Percentiles rank a stretch among this genome's conserved stretches.
Conservation (phyloP, 2,329 filamentous ascomycete species). For the Clathrospora elynae region DNA sequence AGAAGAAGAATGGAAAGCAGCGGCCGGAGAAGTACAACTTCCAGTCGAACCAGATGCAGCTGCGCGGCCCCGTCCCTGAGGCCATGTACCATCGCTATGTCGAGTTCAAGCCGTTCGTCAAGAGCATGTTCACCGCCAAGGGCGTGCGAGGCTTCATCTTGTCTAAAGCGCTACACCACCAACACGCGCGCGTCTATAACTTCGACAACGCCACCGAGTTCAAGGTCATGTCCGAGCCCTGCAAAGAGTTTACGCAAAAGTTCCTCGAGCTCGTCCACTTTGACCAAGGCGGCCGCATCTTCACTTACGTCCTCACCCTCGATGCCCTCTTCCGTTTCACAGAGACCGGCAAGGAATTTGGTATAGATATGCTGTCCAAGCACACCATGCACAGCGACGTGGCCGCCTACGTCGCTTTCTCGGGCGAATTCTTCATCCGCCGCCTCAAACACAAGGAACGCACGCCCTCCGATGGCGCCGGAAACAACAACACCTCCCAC, state of each 20-base stretch:
- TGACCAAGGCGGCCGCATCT: constrained; percentile 82
- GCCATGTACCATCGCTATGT: constrained; percentile 89
- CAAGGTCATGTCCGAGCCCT: constrained; percentile 69
- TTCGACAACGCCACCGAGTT: constrained; percentile 78
- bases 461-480: constrained; percentile 41
- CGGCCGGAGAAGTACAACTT: constrained; percentile 80
- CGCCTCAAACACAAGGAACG: constrained; percentile 61
- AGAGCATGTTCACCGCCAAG: constrained; percentile 80
- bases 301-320: constrained; percentile 89
- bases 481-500: constrained; percentile 48
- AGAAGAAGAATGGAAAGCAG: constrained; percentile 49
- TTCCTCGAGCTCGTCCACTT: constrained; percentile 88
- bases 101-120: constrained; percentile 89
- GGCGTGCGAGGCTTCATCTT: constrained; percentile 80
- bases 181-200: constrained; percentile 88
- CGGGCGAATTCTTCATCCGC: constrained; percentile 90
- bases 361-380: constrained; percentile 89
- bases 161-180: constrained; percentile 85
- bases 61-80: constrained; percentile 79
- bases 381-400: constrained; percentile 98
- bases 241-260: constrained; percentile 71
- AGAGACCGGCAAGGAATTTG: constrained; percentile 93
- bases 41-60: constrained; percentile 89
- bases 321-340: constrained; percentile 89
- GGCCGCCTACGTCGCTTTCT: constrained; percentile 86